Evolutionary conservation across 306 rosid genomes (phyloP), one percentile per base, ranked within the genome.

Genomic region (Prunus davidiana): DNA sequence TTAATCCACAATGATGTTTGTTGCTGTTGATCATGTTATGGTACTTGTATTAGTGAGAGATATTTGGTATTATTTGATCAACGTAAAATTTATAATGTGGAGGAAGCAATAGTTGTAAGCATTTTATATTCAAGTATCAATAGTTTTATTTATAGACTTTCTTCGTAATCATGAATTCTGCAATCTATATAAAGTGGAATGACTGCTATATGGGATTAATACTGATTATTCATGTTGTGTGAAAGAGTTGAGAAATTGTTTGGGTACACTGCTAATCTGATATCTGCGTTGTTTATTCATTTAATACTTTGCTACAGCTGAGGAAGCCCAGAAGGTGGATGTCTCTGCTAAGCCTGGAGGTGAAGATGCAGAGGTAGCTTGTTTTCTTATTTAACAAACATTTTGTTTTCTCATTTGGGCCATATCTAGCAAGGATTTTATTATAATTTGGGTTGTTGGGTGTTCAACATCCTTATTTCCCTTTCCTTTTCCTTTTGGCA

Each of bases 291-390:
- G 34, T 6, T 28, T 14, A 66, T 76, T 41, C 30, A 51, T 75
- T 3, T 50, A 1, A 25, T 41, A 54, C 67, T 73, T 25, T 51
- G 24, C 25, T 41, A 69, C 81, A 87, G 87, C 52, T 7, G 91
- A 89, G 24, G 93, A 87, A 52, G 27, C 30, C 15, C 87, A 79
- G 65, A 89, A 82, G 89, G 77, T 57, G 52, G 86, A 84, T 27
- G 60, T 78, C 27, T 64, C 85, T 60, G 77, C 84, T 13, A 79
- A 79, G 78, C 80, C 82, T 30, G 86, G 75, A 71, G 89, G 82
- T 72, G 82, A 82, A 62, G 83, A 79, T 30, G 91, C 86, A 68
- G 86, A 87, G 89, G 91, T 89, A 72, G 67, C 73, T 70, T 74
- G 62, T 75, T 62, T 70, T 41, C 69, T 30, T 38, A 25, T 64